Base-by-base conservation (phyloP, 2,329 filamentous ascomycete species). In the Chaetomiaceae sp. region DNA sequence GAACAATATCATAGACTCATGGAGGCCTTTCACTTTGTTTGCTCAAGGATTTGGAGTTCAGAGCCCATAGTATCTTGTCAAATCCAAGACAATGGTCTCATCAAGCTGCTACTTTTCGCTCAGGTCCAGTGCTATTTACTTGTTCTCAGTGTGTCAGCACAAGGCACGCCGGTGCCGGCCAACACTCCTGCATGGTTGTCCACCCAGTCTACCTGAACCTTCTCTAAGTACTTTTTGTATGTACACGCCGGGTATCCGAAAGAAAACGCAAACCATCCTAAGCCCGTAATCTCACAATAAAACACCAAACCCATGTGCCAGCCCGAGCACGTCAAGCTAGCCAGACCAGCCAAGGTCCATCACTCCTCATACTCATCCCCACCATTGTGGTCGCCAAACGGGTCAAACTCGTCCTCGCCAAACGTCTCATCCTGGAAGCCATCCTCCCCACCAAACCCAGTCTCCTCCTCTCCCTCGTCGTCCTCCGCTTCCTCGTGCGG, bases 351-450 rank as follows among this genome's bases (percentile, higher is more conserved):
- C 23, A 11, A 25, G 25, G n/a, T 6, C n/a, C 29, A 5, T 53
- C 46, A 53, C 36, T 57, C 60, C 20, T 59, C 53, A 22, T 55
- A 49, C 4, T 56, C 57, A 25, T 57, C 57, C 3, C 38, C 52
- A 1, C 55, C 43, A 20, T 57, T 40, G 17, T 57, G 23, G 20
- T 60, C 58, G 2, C 56, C 62, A 47, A 64, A 64, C 9, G 62
- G 61, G 48, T 62, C 55, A 31, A 59, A 57, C 3, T 54, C 58
- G 15, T 54, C 56, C 48, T 61, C 57, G 6, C 42, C 58, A 22
- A 53, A 55, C 1, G 43, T 51, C 22, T 61, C 57, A 19, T 62
- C 61, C 15, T 53, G 48, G 23, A 59, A 58, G 31, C 36, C 57
- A 12, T 58, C 50, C 8, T 55, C 51, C 11, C 34, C 58, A 11